A percentile compares a stretch with the other conserved stretches of the same genome.
Evolutionary conservation across 768 basidiomycete species (phyloP).

Genomic region (Lentinula edodes): DNA sequence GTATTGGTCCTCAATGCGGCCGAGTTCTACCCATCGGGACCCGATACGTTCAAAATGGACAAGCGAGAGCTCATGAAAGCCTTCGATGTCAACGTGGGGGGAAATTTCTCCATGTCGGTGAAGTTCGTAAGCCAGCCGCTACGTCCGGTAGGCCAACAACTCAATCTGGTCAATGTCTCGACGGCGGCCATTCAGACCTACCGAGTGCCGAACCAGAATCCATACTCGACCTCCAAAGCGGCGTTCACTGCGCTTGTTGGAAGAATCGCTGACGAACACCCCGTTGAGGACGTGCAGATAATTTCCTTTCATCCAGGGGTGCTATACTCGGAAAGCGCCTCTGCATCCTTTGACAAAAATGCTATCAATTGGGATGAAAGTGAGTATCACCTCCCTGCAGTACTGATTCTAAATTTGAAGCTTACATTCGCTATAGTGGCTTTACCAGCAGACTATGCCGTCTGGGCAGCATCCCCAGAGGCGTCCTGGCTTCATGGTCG

Average conservation of each 20-base stretch:
- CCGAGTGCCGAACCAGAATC: not conserved
- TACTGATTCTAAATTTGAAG: not conserved
- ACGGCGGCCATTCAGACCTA: not conserved
- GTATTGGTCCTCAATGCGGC: not conserved
- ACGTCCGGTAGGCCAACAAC: not conserved
- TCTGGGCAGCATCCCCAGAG: not conserved
- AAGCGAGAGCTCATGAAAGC: not conserved
- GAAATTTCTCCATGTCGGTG: not conserved
- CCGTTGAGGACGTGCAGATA: not conserved
- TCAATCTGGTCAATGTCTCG: not conserved
- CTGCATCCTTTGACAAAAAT: not conserved
- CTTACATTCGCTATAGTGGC: not conserved
- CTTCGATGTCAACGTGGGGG: not conserved
- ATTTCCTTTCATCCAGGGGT: not conserved
- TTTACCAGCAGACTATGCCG: not conserved
- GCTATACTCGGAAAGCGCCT: not conserved
- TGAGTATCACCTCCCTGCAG: not conserved
- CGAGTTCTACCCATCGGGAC: not conserved
- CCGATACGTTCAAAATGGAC: not conserved
- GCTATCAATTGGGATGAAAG: not conserved
- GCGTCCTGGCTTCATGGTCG: not conserved
- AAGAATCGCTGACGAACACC: not conserved
- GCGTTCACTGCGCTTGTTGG: not conserved
- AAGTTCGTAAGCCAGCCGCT: not conserved
- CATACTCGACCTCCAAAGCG: not conserved